Base-by-base conservation (phyloP, 495 filamentous ascomycete genomes). In the Lasiosphaeria miniovina region DNA sequence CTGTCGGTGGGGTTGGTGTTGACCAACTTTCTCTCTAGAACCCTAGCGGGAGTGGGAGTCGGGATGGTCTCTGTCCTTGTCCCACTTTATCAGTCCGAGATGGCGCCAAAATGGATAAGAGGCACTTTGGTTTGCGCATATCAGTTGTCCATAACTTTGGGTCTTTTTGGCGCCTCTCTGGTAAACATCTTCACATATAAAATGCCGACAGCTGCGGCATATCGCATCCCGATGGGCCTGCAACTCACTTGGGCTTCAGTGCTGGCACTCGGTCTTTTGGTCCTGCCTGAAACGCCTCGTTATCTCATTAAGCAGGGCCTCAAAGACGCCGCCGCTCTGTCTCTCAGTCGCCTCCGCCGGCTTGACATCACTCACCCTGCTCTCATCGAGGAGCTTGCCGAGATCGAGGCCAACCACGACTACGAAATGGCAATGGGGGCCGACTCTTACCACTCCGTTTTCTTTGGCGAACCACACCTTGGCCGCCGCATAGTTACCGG, bases 101-200 rank as follows among this genome's bases (percentile, higher is more conserved):
- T 90, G 66, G 86, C 90, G 0, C 92, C 92, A 15, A 91, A 91
- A 75, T 94, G 90, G 87, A 90, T 96, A 66, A 86, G 92, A 75
- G 92, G 92, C 68, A 88, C 90, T n/a, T 82, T 96, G 34, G 90
- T 96, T 54, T 90, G 90, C 70, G 86, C 88, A 48, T 96, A 96
- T 74, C 92, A 96, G 77, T 79, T 95, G 57, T 90, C 89, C 55
- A 96, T 96, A 73, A 96, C 92, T 24, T 70, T 90, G 33, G 92
- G 92, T 60, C 79, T 96, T 6, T 78, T 96, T 40, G 74, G 91
- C 50, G 90, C 92, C n/a, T 82, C 91, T 49, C 83, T 89, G 67
- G 87, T 93, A 68, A 90, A 92, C 76, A 90, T 95, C 62, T 72
- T 85, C 9, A 93, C 90, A 48, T 79, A 88, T 70, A 75, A 80